Evolutionary conservation across 352 stramenopile species (phyloP).

Genomic region (Pythium brassicae): DNA sequence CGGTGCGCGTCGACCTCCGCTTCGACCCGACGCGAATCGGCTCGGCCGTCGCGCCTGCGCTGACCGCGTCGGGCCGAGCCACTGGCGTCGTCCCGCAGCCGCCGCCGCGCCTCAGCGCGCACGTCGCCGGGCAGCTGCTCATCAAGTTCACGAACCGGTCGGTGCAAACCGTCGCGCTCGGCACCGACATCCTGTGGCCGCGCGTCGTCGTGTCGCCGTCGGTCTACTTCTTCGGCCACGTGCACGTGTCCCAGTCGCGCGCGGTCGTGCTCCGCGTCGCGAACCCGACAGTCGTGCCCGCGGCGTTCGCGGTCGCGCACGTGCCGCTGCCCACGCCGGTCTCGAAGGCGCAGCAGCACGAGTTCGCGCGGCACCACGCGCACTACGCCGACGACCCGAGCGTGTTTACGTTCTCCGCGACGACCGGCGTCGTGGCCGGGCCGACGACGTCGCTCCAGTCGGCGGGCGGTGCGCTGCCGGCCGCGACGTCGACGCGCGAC

Average conservation of each 20-base stretch:
- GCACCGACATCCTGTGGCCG: slow-evolving; percentile 40
- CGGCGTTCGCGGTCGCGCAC: slow-evolving; percentile 50
- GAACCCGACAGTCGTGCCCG: slow-evolving; percentile 63
- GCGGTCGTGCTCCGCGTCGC: slow-evolving; percentile 42
- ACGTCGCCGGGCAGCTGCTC: slow-evolving; percentile 43
- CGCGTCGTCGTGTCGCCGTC: slow-evolving; percentile 61
- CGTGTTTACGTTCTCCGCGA: slow-evolving; percentile 54
- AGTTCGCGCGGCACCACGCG: slow-evolving; percentile 44
- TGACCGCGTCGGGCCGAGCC: background rate
- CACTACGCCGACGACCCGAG: slow-evolving; percentile 50
- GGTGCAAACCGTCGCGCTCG: slow-evolving; percentile 52
- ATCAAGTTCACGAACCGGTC: slow-evolving; percentile 69
- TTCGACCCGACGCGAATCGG: slow-evolving; percentile 29
- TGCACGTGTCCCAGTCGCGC: slow-evolving; percentile 44
- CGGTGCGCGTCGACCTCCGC: slow-evolving; percentile 62
- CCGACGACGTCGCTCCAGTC: slow-evolving; percentile 59
- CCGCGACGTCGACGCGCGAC: slow-evolving; percentile 33
- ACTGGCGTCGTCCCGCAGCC: background rate
- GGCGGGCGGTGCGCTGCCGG: slow-evolving; percentile 34
- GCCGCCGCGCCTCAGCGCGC: slow-evolving; percentile 16
- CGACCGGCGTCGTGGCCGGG: slow-evolving; percentile 35
- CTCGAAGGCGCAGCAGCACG: slow-evolving; percentile 51
- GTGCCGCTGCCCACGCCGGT: slow-evolving; percentile 44
- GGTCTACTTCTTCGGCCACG: slow-evolving; percentile 57
- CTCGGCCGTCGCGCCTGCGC: background rate